Evolutionary conservation across 495 filamentous ascomycete species (phyloP), one percentile per base, ranked within the genome.

Genomic region (Xeromyces bisporus): DNA sequence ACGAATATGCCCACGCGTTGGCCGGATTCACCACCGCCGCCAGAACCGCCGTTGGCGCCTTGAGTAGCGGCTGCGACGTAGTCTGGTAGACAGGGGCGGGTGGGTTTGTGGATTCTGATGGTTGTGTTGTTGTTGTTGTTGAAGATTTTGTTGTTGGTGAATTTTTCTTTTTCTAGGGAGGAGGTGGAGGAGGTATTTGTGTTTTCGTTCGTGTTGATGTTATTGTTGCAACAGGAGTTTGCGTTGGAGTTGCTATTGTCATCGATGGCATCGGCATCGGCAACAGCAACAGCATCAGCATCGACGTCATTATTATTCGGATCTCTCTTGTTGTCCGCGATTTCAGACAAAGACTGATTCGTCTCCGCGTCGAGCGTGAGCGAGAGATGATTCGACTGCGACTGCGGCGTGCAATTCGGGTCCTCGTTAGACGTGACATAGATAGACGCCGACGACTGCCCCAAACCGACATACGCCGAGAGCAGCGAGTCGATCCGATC

Each of bases 1-100:
- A 55, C 62, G 26, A 58, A 52, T 0, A 72, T 54, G 1, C 53
- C 63, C 9, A 66, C 36, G 0, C 51, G 43, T 18, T 47, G 40
- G 11, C 15, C 15, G 7, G 14, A 8, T 12, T 28, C 26, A 5
- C 12, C 12, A 12, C 26, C 26, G n/a, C n/a, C n/a, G n/a, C n/a
- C n/a, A n/a, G n/a, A n/a, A n/a, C n/a, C n/a, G 7, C 49, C 52
- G 10, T 29, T 33, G 1, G 37, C 39, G 2, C 26, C 26, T 6
- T 33, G 37, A 6, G 33, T 32, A 1, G 40, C 46, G 5, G 51
- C 47, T n/a, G 42, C 42, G 6, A 65, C 31, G 1, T 57, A 30
- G 2, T 37, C 39, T 7, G 52, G 31, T 5, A 68, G 47, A 32
- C 65, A 46, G 1, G 66, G 62, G 8, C 56, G 41, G 2, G 37